Conservation (phyloP, 768 basidiomycete species). For the Boletus insuetus region DNA sequence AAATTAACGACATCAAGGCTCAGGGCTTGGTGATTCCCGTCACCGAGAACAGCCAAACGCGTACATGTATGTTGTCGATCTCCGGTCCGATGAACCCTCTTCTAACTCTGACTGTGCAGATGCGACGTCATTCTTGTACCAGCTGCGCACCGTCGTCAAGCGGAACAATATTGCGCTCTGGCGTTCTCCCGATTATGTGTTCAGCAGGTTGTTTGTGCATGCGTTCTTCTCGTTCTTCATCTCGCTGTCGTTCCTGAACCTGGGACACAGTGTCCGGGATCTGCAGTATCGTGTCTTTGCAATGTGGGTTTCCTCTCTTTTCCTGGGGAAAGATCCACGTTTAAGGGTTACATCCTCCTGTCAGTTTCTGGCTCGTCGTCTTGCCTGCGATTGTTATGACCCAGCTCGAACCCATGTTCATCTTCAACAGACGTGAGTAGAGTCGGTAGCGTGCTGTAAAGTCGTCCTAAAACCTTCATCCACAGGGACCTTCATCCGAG, state of each 20-base stretch:
- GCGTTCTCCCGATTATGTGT: constrained; percentile 84
- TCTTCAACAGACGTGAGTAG: constrained; percentile 55
- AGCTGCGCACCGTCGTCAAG: constrained; percentile 62
- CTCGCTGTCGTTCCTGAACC: constrained; percentile 75
- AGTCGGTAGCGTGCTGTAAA: constrained; percentile 23
- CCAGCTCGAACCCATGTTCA: constrained; percentile 73
- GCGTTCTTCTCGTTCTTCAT: constrained; percentile 67
- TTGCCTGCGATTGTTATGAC: constrained; percentile 75
- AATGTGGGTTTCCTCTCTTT: constrained; percentile 45
- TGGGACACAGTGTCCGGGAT: constrained; percentile 61
- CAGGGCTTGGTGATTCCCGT: constrained; percentile 44
- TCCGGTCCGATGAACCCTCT: not conserved
- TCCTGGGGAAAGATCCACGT: not conserved
- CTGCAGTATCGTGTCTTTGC: constrained; percentile 81
- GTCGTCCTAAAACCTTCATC: not conserved
- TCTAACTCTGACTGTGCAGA: constrained; percentile 37
- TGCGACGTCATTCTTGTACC: constrained; percentile 73
- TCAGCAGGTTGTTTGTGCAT: constrained; percentile 77
- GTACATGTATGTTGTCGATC: constrained; percentile 42
- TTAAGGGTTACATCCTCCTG: not conserved
- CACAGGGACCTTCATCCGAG: constrained; percentile 43
- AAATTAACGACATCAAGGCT: constrained; percentile 48
- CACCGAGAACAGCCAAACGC: constrained; percentile 38
- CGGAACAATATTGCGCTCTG: constrained; percentile 73
- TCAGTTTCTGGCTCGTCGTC: constrained; percentile 64